Base-by-base conservation (phyloP, 768 basidiomycete genomes). In the Hydnomerulius pinastri region DNA sequence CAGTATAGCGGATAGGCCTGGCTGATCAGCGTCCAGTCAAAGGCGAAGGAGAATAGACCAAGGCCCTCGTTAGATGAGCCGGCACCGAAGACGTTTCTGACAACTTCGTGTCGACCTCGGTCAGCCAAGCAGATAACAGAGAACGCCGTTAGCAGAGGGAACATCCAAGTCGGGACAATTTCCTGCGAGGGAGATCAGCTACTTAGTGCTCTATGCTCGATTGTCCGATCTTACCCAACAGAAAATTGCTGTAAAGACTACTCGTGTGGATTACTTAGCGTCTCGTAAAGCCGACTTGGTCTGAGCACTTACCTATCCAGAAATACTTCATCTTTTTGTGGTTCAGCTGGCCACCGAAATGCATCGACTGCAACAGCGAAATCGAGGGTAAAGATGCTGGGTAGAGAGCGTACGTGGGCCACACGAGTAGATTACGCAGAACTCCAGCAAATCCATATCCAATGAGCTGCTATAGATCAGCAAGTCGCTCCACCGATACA, bases 321-420 rank as follows among this genome's bases (percentile, higher is more conserved):
- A 82, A 81, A 63, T 77, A 78, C 29, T 67, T 73, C 62, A 77
- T 62, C 50, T 73, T 73, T 67, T 81, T 80, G 18, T 66, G 67
- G 56, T 79, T 82, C n/a, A 82, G 71, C 1, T 73, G 55, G 48
- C 76, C 77, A 12, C 73, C 70, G 52, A 78, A 80, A 54, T 82
- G 80, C 53, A 82, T 61, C 51, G 74, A 77, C 57, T 82, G 80
- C 21, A 81, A 62, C 10, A 81, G 68, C 46, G 76, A 77, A 30
- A 81, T 78, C 10, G 76, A 70, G 2, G 80, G 77, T 24, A 82
- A 77, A 48, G 78, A 76, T 9, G 62, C 69, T 2, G 80, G 80
- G 60, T 77, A 81, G 52, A 82, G 76, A 1, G 79, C 79, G 51
- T 79, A 78, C 20, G 78, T 79, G 2, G 78, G 78, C 57, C 79